Evolutionary conservation across 805 yeast species (phyloP).

Genomic region (Pichia exigua): DNA sequence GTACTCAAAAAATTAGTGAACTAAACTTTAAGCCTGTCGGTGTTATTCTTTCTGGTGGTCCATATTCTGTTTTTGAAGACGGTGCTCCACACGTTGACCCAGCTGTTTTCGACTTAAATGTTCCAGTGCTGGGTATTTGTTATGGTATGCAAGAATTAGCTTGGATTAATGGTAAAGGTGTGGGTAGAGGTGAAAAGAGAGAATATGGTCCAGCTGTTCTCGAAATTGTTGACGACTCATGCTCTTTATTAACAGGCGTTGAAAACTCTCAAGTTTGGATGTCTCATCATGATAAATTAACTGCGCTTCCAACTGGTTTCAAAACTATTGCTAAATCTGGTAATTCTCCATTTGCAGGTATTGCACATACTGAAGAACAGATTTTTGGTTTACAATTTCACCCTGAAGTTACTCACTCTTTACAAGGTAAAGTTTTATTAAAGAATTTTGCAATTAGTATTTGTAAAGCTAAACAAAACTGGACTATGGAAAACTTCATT

Average conservation of each 20-base stretch:
- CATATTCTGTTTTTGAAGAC: constrained; percentile 92
- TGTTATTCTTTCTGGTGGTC: constrained; percentile 93
- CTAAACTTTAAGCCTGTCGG: constrained; percentile 94
- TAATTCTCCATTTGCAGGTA: constrained; percentile 95
- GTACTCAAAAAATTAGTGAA: constrained; percentile 94
- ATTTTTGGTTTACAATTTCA: constrained; percentile 98
- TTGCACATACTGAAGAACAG: constrained; percentile 61
- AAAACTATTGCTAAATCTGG: constrained; percentile 83
- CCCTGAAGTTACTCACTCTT: constrained; percentile 97
- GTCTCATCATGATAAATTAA: constrained; percentile 97
- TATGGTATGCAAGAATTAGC: constrained; percentile 99
- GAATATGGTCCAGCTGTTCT: constrained; percentile 96
- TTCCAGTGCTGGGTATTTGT: constrained; percentile 95
- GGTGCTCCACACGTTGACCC: constrained; percentile 98
- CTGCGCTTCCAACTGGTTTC: constrained; percentile 83
- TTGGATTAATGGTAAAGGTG: constrained; percentile 93
- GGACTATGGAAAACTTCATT: constrained; percentile 98
- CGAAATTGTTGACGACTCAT: constrained; percentile 63
- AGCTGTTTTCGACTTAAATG: constrained; percentile 80
- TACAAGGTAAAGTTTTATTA: constrained; percentile 78
- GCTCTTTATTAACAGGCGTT: constrained; percentile 78
- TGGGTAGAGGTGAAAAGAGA: constrained; percentile 92
- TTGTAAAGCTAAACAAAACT: constrained; percentile 80
- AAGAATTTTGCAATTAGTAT: constrained; percentile 89
- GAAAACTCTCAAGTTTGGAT: constrained; percentile 97